Base-by-base conservation (phyloP, 2,329 filamentous ascomycete genomes). In the Lojkania enalia region DNA sequence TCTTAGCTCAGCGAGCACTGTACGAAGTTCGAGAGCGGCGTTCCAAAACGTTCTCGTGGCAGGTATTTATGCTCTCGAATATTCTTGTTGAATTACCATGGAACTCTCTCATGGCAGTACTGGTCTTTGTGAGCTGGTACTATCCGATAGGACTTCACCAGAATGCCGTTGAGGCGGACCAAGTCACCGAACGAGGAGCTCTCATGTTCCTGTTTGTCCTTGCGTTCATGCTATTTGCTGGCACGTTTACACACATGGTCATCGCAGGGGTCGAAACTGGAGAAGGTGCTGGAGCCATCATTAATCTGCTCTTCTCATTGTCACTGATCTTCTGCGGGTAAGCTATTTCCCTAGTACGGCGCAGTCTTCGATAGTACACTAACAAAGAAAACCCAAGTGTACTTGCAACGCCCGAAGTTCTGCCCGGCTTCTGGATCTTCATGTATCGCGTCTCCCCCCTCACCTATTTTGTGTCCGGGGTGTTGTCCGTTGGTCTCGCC, bases 11-110 rank as follows among this genome's bases (percentile, higher is more conserved):
- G 58, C 82, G 88, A 31, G 81, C 83, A 5, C 76, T 92, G 0
- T 94, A 90, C 67, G 88, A 94, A 70, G 86, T 85, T n/a, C 86
- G 87, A 37, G 89, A 94, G 71, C 80, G 87, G 4, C 88, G 86
- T 0, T 87, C 85, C 29, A 90, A 90, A 72, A 84, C 86, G 0
- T 94, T 92, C 66, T 82, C 81, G 42, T 94, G 88, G 88, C 81
- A 84, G 65, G 81, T 87, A 3, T 92, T 94, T 63, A 85, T 92
- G 75, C 72, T 90, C 18, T 82, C 85, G 35, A 86, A 90, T 65
- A 86, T 95, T 49, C 71, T 90, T 23, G 87, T 90, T 39, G 90
- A 95, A 66, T 72, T 95, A 2, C 86, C 88, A 0, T 95, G 86
- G 82, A 87, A 91, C 60, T 77, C 82, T 0, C 64, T 92, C 16